Evolutionary conservation across 768 basidiomycete genomes (phyloP), one percentile per base, ranked within the genome.

Genomic region (Boletus tomentosulus): DNA sequence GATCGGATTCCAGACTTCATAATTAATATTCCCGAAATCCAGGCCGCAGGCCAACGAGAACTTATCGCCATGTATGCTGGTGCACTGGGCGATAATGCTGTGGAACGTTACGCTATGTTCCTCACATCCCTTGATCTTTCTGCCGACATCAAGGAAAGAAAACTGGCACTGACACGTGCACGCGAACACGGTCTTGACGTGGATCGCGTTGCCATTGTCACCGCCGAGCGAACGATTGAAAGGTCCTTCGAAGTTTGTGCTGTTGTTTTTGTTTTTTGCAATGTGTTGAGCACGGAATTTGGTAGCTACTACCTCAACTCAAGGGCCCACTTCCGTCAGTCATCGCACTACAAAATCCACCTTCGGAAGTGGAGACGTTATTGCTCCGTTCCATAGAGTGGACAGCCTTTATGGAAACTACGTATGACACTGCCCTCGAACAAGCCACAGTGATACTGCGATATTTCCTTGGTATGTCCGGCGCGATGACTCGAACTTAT

Each of bases 21-120:
- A 25, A 30, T 44, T 34, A 53, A 48, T 25, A 15, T 44, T 3
- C 34, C 34, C 46, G 28, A 46, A 19, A 50, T 49, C 11, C 58
- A 89, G 85, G 75, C 76, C 39, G 87, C 89, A 16, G 89, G 88
- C 16, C 78, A 94, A 70, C 80, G 90, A 33, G 83, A 88, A 39
- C 78, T 98, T 16, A 93, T 98, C 12, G 94, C 96, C 0, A 83
- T 97, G 76, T 98, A 99, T 67, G 93, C 93, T 6, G 84, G 90
- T 13, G 90, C 91, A 28, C 73, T 98, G 22, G 90, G 93, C 6
- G 87, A 92, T 62, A 92, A 92, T 58, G 93, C 93, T 3, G 85
- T 96, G 35, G 89, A 93, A 62, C 86, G 92, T 34, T 98, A 98
- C 61, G 93, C 94, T 0, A 74, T 86, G 61, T 98, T 94, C 84